Percentiles rank a stretch among this genome's conserved stretches.
These are phyloP conservation scores for Sarocladium brachiariae DNA, from an alignment of 2,329 filamentous ascomycete species.

Conservation along the genomic window DNA sequence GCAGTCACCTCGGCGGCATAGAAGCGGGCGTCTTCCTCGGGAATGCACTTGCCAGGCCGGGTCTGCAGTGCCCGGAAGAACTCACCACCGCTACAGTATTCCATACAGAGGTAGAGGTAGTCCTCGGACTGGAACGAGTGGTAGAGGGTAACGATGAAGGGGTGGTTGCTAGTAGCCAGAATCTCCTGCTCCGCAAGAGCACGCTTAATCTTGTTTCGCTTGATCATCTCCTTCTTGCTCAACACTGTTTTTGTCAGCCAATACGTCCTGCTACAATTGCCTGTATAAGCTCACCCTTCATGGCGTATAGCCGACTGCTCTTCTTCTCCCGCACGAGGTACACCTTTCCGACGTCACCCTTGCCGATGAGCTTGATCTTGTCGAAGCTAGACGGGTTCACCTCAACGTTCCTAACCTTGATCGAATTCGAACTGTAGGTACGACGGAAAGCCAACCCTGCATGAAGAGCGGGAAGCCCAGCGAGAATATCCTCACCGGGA, in stretches of 20 bases:
- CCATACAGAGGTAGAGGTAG: conserved; percentile 98
- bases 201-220: conserved; percentile 99
- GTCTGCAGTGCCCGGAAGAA: conserved; percentile 97
- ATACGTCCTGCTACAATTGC: background rate
- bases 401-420: conserved; percentile 96
- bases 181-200: conserved; percentile 97
- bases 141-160: conserved; percentile 97
- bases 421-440: conserved; percentile 98
- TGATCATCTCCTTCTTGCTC: conserved; percentile 99
- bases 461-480: conserved; percentile 59
- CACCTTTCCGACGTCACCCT: conserved; percentile 97
- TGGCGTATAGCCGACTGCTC: conserved; percentile 88
- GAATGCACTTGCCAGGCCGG: conserved; percentile 91
- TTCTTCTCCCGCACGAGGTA: conserved; percentile 98
- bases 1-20: conserved; percentile 97
- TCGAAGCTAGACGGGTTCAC: conserved; percentile 94
- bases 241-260: conserved; percentile 58
- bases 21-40: conserved; percentile 93
- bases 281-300: conserved; percentile 71
- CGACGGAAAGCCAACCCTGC: conserved; percentile 73
- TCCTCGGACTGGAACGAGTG: conserved; percentile 99
- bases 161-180: conserved; percentile 94
- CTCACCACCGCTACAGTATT: conserved; percentile 97
- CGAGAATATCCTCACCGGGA: conserved; percentile 44
- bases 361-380: conserved; percentile 99